Evolutionary conservation across 768 basidiomycete species (phyloP).

Genomic region (Boletellus ananas): DNA sequence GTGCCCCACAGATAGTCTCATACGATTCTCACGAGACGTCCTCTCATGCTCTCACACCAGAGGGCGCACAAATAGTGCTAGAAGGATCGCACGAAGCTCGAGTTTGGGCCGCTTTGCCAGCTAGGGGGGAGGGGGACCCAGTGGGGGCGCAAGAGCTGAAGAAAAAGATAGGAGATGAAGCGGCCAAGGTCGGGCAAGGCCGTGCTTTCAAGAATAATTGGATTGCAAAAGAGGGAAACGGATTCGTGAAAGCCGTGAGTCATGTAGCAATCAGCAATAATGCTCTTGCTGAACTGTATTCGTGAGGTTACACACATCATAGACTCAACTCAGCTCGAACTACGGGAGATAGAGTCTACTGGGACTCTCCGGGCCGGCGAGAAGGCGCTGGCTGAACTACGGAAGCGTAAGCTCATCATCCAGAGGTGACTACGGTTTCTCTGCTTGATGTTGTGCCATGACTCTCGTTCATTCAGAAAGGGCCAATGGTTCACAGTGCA

Average conservation of each 20-base stretch:
- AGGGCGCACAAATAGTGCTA: slow-evolving; percentile 74
- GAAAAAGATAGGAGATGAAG: slow-evolving; percentile 76
- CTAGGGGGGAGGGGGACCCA: slow-evolving; percentile 65
- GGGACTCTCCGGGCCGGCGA: slow-evolving; percentile 75
- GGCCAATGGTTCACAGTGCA: slow-evolving; percentile 89
- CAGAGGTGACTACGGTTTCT: slow-evolving; percentile 56
- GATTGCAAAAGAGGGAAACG: slow-evolving; percentile 88
- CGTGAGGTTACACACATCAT: slow-evolving; percentile 59
- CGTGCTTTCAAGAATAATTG: slow-evolving; percentile 97
- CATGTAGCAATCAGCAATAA: not conserved
- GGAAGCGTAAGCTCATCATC: slow-evolving; percentile 84
- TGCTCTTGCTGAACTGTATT: slow-evolving; percentile 2
- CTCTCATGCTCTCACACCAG: slow-evolving; percentile 71
- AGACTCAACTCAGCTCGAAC: slow-evolving; percentile 72
- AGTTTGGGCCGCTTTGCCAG: slow-evolving; percentile 83
- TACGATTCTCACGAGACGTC: slow-evolving; percentile 76
- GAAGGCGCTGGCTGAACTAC: slow-evolving; percentile 77
- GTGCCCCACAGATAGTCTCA: slow-evolving; percentile 64
- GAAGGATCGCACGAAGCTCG: slow-evolving; percentile 93
- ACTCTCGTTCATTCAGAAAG: slow-evolving; percentile 54
- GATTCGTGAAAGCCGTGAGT: slow-evolving; percentile 82
- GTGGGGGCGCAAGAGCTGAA: slow-evolving; percentile 67
- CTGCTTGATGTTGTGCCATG: not conserved
- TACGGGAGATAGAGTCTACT: slow-evolving; percentile 67
- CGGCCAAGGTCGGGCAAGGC: slow-evolving; percentile 90